Percentiles rank a stretch among this genome's conserved stretches.
These are phyloP conservation scores for Dipteronia dyeriana DNA, from an alignment of 345 rosid species.

Conservation along the genomic window DNA sequence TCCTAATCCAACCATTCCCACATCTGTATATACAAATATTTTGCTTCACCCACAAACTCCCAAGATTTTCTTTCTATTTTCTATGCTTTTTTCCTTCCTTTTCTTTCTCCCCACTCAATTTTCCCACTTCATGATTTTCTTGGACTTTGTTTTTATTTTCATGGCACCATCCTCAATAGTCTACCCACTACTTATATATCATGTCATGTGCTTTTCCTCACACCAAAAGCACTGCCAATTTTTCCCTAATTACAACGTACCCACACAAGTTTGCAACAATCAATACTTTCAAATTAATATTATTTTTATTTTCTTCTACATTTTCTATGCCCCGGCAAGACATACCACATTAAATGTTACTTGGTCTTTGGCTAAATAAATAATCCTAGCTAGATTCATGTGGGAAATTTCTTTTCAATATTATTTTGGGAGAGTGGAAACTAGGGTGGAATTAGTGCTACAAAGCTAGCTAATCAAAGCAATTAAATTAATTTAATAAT, in stretches of 20 bases:
- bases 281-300: not conserved
- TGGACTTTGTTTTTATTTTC: constrained; percentile 30
- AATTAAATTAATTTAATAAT: constrained; percentile 11
- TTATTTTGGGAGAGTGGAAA: constrained; percentile 18
- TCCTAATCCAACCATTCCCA: constrained; percentile 47
- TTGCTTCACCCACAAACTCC: constrained; percentile 37
- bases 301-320: not conserved
- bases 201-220: constrained; percentile 26
- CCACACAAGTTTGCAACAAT: constrained; percentile 20
- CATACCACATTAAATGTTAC: constrained; percentile 13
- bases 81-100: constrained; percentile 1
- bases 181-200: constrained; percentile 39
- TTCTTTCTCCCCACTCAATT: constrained; percentile 22
- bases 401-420: not conserved
- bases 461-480: constrained; percentile 17
- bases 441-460: constrained; percentile 21
- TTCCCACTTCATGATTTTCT: constrained; percentile 19
- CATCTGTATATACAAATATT: constrained; percentile 3
- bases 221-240: constrained; percentile 38
- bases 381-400: not conserved
- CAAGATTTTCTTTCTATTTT: constrained; percentile 16
- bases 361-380: not conserved
- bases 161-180: constrained; percentile 33
- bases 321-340: not conserved
- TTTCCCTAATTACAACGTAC: constrained; percentile 24